Evolutionary conservation across 164 flowering plant genomes (phyloP).

Genomic region (Aristolochia californica): DNA sequence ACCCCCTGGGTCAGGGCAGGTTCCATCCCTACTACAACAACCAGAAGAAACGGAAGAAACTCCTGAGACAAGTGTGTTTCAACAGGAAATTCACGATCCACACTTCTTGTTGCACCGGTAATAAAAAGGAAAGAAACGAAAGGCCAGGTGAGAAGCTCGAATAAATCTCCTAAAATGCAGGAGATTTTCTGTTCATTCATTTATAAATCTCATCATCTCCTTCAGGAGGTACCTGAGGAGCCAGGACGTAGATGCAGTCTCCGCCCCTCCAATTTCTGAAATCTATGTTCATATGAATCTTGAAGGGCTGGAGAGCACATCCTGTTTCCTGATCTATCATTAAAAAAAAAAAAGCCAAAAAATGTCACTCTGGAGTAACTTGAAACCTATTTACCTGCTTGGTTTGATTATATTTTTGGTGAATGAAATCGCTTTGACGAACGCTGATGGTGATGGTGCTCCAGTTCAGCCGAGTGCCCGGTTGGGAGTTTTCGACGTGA

Average conservation of each 20-base stretch:
- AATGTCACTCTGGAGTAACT: not conserved
- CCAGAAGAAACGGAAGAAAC: no score
- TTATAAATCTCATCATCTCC: not conserved
- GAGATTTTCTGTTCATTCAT: not conserved
- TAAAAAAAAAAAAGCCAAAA: not conserved
- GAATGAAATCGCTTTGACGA: not conserved
- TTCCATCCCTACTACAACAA: no score
- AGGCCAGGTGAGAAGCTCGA: not conserved
- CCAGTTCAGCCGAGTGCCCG: not conserved
- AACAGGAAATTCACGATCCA: not conserved
- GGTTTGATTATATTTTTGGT: not conserved
- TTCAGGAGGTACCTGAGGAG: not conserved
- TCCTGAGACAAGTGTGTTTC: no score
- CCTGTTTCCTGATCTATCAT: no score
- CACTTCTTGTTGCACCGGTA: not conserved
- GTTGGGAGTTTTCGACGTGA: conserved; percentile 21
- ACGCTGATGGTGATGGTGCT: not conserved
- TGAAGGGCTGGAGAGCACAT: no score
- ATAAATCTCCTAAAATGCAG: not conserved
- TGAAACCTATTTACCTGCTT: not conserved
- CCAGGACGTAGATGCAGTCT: not conserved
- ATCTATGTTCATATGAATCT: not conserved
- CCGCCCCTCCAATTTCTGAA: not conserved
- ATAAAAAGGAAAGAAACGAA: not conserved
- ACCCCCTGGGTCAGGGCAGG: no score